Evolutionary conservation across 768 basidiomycete species (phyloP), one percentile per base, ranked within the genome.

Genomic region (Rhodotorula taiwanensis): DNA sequence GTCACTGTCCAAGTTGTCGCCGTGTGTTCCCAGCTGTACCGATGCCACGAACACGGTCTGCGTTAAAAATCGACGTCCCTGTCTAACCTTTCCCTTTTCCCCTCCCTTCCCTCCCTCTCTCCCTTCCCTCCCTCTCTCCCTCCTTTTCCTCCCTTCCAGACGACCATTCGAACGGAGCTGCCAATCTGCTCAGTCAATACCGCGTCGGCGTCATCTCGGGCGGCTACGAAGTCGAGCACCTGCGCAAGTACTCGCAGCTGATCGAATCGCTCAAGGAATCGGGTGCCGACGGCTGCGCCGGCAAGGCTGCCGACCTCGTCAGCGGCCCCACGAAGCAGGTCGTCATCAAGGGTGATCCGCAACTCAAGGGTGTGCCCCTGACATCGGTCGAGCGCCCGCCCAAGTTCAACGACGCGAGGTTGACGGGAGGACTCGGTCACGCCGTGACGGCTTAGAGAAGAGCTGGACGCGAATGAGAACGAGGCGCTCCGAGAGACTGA

Each of bases 171-270:
- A 86, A 88, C 74, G 88, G 87, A 10, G 88, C 88, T 16, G 85
- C 86, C 74, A 87, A 87, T 83, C 78, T 88, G 25, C 80, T 90
- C 42, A 80, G 86, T 1, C 87, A 86, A 84, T 84, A 84, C 83
- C 80, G 86, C n/a, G 82, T 85, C 67, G 86, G 84, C 63, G 79
- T 84, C 57, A 78, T 87, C 49, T 79, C 80, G 44, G 85, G 84
- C 14, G 85, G 85, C 43, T 79, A 83, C 70, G 83, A 85, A 74
- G 75, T 79, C 54, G 73, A 74, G 58, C 34, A 66, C 31, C 47
- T 59, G 18, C 70, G 70, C 67, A 58, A 55, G 48, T 62, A 71
- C 64, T 65, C 66, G 5, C 42, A 52, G 27, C 33, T 66, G 34
- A 55, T 66, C 55, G 62, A 61, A 30, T 25, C 18, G 16, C 61